Percentiles rank a stretch among this genome's conserved stretches.
phyloP scores from a whole-genome alignment of 805 yeast species.

The Diddensiella transvaalensis region DNA sequence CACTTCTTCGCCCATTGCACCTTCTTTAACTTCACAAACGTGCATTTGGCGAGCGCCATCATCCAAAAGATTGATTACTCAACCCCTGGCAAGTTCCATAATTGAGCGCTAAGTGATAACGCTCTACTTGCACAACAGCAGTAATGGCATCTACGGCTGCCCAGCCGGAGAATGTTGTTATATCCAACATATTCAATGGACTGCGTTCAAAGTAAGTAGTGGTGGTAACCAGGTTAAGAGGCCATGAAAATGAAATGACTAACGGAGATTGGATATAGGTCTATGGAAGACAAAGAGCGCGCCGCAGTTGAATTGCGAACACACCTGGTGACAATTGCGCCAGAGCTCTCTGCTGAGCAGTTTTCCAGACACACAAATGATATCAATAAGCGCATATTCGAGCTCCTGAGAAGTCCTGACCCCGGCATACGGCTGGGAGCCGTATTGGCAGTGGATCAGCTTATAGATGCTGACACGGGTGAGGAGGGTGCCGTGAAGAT shows the following conservation, averaged over 20 bases:
- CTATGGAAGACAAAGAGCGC: conserved; percentile 29
- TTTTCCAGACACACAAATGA: conserved; percentile 77
- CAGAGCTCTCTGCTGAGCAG: conserved; percentile 80
- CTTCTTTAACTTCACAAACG: no score
- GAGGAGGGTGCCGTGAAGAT: conserved; percentile 83
- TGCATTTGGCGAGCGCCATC: no score
- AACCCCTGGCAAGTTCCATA: no score
- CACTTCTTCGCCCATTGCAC: no score
- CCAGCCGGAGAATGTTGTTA: conserved; percentile 6
- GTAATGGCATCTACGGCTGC: conserved; percentile 6
- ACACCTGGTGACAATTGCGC: conserved; percentile 66
- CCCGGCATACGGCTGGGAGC: conserved; percentile 79
- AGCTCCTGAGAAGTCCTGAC: conserved; percentile 72
- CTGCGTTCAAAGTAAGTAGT: conserved; percentile 12
- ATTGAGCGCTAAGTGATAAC: no score
- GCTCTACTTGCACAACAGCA: no score
- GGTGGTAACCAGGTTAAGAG: not conserved
- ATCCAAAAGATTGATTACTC: no score
- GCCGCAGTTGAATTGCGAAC: conserved; percentile 71
- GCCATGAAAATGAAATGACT: not conserved
- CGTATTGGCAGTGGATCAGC: conserved; percentile 81
- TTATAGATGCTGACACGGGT: conserved; percentile 80
- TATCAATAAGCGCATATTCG: conserved; percentile 83
- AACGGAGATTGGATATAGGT: conserved; percentile 11
- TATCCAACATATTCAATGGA: conserved; percentile 10